These are phyloP conservation scores for Fusarium avenaceum DNA, from an alignment of 2,329 filamentous ascomycete genomes.

Conservation along the genomic window DNA sequence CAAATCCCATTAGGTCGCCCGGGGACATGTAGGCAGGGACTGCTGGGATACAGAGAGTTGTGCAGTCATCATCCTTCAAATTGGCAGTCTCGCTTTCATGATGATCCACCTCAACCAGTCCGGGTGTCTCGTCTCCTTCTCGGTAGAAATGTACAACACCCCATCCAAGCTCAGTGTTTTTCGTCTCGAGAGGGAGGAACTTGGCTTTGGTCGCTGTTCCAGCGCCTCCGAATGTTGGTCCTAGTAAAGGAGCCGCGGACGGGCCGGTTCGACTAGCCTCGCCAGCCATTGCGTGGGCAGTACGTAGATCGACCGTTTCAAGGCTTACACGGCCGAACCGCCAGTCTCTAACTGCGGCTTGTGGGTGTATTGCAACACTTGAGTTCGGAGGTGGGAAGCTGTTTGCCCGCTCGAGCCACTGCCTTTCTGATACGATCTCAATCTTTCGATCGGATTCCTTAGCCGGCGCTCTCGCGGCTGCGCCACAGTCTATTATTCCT, in stretches of 20 bases:
- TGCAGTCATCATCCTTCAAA: conserved; percentile 73
- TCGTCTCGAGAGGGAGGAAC: conserved; percentile 78
- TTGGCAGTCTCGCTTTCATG: conserved; percentile 49
- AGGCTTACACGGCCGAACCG: conserved; percentile 84
- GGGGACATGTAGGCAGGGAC: conserved; percentile 95
- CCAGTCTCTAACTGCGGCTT: conserved; percentile 76
- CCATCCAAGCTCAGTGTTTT: conserved; percentile 85
- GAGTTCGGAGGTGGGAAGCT: conserved; percentile 61
- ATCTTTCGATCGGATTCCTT: conserved; percentile 52
- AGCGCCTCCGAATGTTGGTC: conserved; percentile 67
- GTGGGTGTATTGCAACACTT: conserved; percentile 60
- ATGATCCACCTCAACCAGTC: conserved; percentile 56
- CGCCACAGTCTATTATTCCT: conserved; percentile 65
- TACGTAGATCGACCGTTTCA: conserved; percentile 80
- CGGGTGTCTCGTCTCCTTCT: conserved; percentile 80
- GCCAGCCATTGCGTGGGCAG: conserved; percentile 52
- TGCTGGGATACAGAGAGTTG: conserved; percentile 91
- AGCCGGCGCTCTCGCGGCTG: conserved; percentile 53
- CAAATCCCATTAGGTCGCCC: conserved; percentile 89
- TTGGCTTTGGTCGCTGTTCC: conserved; percentile 86
- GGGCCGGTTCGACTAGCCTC: conserved; percentile 59
- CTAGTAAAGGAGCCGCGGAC: conserved; percentile 66
- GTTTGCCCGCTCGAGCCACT: conserved; percentile 57
- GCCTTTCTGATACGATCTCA: conserved; percentile 57
- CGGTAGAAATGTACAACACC: conserved; percentile 95